phyloP scores from a whole-genome alignment of 352 stramenopile genomes.

The Phytophthora pluvialis region DNA sequence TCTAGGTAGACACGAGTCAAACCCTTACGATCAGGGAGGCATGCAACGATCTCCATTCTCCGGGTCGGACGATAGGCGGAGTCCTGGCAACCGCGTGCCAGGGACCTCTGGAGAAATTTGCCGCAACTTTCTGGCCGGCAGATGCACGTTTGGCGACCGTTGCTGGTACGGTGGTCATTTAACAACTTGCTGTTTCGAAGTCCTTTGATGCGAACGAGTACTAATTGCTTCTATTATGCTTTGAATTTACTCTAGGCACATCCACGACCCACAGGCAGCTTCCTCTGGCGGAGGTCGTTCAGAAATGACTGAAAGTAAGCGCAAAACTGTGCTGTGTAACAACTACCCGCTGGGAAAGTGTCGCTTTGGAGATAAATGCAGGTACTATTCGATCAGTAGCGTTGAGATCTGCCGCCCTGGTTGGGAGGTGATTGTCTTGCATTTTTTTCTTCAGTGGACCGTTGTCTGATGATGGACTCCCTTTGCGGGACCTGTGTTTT shows the following conservation, averaged over 20 bases:
- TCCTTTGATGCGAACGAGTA: slow-evolving; percentile 1
- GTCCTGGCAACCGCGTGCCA: slow-evolving; percentile 44
- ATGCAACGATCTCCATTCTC: slow-evolving; percentile 36
- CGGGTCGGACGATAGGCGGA: slow-evolving; percentile 37
- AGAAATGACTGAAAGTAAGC: slow-evolving; percentile 55
- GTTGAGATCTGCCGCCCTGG: slow-evolving; percentile 16
- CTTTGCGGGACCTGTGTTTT: slow-evolving; percentile 32
- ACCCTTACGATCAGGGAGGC: slow-evolving; percentile 25
- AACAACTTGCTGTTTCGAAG: slow-evolving; percentile 15
- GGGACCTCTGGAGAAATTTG: slow-evolving; percentile 68
- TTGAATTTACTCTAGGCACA: slow-evolving; percentile 49
- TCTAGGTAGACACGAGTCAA: slow-evolving; percentile 34
- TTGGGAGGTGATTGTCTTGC: slow-evolving; percentile 18
- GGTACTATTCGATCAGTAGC: slow-evolving; percentile 53
- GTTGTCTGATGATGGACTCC: slow-evolving; percentile 40
- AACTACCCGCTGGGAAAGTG: slow-evolving; percentile 79
- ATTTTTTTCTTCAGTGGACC: slow-evolving; percentile 33
- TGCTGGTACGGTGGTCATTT: slow-evolving; percentile 70
- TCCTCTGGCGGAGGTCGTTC: slow-evolving; percentile 18
- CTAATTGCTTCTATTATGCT: slow-evolving; percentile 22
- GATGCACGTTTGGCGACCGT: slow-evolving; percentile 80
- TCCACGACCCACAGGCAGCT: slow-evolving; percentile 51
- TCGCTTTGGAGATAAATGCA: slow-evolving; percentile 87
- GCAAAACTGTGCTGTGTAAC: slow-evolving; percentile 82
- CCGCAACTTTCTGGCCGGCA: slow-evolving; percentile 71